These are phyloP conservation scores for Nothopassalora personata DNA, from an alignment of 2,329 filamentous ascomycete species.

Conservation along the genomic window DNA sequence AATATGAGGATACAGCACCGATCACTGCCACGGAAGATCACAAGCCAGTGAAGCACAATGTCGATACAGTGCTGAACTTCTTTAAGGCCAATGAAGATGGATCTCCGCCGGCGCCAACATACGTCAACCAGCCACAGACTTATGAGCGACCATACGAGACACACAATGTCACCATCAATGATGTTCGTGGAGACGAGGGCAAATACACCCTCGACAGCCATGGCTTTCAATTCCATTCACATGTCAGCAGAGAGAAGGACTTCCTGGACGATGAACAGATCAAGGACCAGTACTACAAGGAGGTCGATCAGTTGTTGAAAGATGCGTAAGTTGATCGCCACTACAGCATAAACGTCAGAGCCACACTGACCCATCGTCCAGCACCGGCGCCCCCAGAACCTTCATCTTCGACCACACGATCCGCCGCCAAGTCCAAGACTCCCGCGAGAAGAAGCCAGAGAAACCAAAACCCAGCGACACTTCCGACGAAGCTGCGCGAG, in stretches of 20 bases:
- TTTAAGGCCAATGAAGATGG: constrained; percentile 24
- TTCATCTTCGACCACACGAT: constrained; percentile 62
- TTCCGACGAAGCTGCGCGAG: constrained; percentile 31
- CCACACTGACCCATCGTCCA: constrained; percentile 2
- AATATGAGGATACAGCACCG: constrained; percentile 5
- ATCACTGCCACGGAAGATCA: constrained; percentile 3
- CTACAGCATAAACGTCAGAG: constrained; percentile 30
- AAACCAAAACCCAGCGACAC: background rate
- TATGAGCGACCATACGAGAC: constrained; percentile 30
- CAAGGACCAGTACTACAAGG: constrained; percentile 35
- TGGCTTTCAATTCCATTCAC: constrained; percentile 34
- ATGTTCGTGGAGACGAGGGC: constrained; percentile 43
- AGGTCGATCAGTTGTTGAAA: constrained; percentile 36
- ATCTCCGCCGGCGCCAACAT: constrained; percentile 18
- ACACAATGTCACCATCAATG: constrained; percentile 35
- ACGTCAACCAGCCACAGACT: constrained; percentile 25
- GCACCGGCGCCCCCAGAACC: constrained; percentile 51
- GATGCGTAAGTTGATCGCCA: constrained; percentile 28
- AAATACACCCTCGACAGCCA: constrained; percentile 24
- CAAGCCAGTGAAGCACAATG: constrained; percentile 18
- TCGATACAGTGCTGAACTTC: constrained; percentile 20
- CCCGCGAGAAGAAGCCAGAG: constrained; percentile 11
- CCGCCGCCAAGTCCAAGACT: constrained; percentile 39
- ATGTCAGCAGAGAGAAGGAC: constrained; percentile 34
- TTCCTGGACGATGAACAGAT: constrained; percentile 37